Evolutionary conservation across 768 basidiomycete genomes (phyloP).

Genomic region (Russula lepida): DNA sequence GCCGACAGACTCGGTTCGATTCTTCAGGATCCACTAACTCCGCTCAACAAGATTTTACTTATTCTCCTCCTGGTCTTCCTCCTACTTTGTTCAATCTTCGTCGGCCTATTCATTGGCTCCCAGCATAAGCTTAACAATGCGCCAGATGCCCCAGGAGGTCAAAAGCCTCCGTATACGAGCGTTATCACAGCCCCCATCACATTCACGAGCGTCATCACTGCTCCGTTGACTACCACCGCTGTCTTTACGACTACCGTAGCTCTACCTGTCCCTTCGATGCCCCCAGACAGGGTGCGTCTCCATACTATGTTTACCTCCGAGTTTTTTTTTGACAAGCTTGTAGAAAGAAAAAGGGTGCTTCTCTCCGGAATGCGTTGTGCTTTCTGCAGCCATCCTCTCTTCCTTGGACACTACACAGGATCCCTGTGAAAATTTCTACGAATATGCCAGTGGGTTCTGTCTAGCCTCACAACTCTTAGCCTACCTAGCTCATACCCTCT

Average conservation of each 20-base stretch:
- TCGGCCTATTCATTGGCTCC: constrained; percentile 88
- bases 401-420: constrained; percentile 75
- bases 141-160: constrained; percentile 32
- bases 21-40: constrained; percentile 71
- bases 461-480: background rate
- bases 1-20: constrained; percentile 44
- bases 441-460: constrained; percentile 71
- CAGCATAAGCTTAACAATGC: constrained; percentile 64
- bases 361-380: constrained; percentile 67
- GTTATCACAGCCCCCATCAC: constrained; percentile 31
- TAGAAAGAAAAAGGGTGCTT: constrained; percentile 61
- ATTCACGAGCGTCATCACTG: constrained; percentile 33
- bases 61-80: constrained; percentile 68
- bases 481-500: background rate
- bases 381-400: constrained; percentile 76
- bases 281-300: constrained; percentile 36
- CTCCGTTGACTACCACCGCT: constrained; percentile 30
- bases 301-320: background rate
- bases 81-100: constrained; percentile 77
- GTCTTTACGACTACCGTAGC: constrained; percentile 32
- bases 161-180: constrained; percentile 27
- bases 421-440: constrained; percentile 94
- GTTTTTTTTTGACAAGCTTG: background rate
- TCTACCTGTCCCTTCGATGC: constrained; percentile 33
- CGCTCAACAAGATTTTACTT: constrained; percentile 76